A percentile compares a stretch with the other conserved stretches of the same genome.
Evolutionary conservation across 176 grass and related monocot species (phyloP).

Genomic region (Zoysia pacifica): DNA sequence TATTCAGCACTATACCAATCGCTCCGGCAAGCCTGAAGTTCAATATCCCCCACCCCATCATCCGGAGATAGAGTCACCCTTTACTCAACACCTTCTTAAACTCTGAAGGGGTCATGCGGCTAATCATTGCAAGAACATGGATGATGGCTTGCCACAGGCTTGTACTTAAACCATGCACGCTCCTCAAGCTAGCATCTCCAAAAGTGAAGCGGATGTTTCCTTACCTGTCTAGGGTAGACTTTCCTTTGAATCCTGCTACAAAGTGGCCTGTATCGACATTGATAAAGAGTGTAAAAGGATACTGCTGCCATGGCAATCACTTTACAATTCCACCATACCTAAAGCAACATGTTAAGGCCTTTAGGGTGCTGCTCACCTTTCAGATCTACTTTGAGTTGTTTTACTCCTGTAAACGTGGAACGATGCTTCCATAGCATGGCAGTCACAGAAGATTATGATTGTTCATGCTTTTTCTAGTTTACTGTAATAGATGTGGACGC

Average conservation of each 20-base stretch:
- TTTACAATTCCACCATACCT: conserved; percentile 37
- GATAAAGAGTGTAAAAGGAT: conserved; percentile 25
- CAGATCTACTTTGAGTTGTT: conserved; percentile 7
- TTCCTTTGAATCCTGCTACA: conserved; percentile 23
- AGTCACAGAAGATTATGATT: neutral
- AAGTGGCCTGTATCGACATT: conserved; percentile 33
- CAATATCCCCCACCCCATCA: neutral
- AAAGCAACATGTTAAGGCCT: conserved; percentile 18
- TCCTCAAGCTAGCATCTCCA: conserved; percentile 7
- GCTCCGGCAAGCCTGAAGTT: neutral
- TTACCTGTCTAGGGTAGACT: conserved; percentile 18
- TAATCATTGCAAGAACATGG: conserved; percentile 47
- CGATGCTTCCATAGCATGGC: neutral
- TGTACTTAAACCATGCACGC: conserved; percentile 46
- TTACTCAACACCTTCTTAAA: neutral
- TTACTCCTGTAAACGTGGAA: conserved; percentile 26
- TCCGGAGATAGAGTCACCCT: neutral
- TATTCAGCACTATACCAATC: neutral
- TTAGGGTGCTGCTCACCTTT: conserved; percentile 19
- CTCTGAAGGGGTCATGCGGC: conserved; percentile 11
- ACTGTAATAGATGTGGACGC: neutral
- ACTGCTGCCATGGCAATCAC: conserved; percentile 26
- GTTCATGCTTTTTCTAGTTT: neutral
- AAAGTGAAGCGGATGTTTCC: conserved; percentile 21
- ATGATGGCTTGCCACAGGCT: conserved; percentile 25